Percentiles rank a stretch among this genome's conserved stretches.
phyloP scores from a whole-genome alignment of 2,329 filamentous ascomycete species.

The Phialophora chinensis region DNA sequence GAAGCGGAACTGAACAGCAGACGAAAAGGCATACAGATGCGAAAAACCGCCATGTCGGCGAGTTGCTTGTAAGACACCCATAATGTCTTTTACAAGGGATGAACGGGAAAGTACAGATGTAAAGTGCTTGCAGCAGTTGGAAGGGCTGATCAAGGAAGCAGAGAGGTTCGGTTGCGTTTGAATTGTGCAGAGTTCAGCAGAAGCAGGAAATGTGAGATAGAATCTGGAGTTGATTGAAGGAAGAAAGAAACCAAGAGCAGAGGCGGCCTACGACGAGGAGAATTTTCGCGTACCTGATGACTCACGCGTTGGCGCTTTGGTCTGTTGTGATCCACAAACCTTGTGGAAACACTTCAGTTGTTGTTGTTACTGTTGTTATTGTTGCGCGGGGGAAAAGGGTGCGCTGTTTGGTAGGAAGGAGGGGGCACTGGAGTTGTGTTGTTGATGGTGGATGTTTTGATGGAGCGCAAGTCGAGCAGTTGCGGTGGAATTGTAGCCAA shows the following conservation, averaged over 20 bases:
- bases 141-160: slow-evolving; percentile 3
- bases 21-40: slow-evolving; percentile 17
- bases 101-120: not conserved
- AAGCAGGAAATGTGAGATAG: slow-evolving; percentile 6
- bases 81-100: slow-evolving; percentile 15
- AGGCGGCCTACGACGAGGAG: slow-evolving; percentile 2
- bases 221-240: slow-evolving; percentile 9
- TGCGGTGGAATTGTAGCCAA: slow-evolving; percentile 4
- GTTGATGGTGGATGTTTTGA: slow-evolving; percentile 10
- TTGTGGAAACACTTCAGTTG: not conserved
- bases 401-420: slow-evolving; percentile 9
- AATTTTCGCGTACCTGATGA: slow-evolving; percentile 16
- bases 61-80: slow-evolving; percentile 12
- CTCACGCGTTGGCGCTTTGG: not conserved
- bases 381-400: slow-evolving; percentile 5
- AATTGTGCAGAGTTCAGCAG: slow-evolving; percentile 2
- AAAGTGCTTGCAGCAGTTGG: slow-evolving; percentile 1
- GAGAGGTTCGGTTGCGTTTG: not conserved
- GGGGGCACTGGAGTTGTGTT: not conserved
- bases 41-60: slow-evolving; percentile 14
- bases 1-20: slow-evolving; percentile 7
- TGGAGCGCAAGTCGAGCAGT: not conserved
- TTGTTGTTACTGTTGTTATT: not conserved
- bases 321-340: not conserved
- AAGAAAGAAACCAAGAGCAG: slow-evolving; percentile 5